Evolutionary conservation across 2,329 filamentous ascomycete species (phyloP).

Genomic region (Xylaria arbuscula): DNA sequence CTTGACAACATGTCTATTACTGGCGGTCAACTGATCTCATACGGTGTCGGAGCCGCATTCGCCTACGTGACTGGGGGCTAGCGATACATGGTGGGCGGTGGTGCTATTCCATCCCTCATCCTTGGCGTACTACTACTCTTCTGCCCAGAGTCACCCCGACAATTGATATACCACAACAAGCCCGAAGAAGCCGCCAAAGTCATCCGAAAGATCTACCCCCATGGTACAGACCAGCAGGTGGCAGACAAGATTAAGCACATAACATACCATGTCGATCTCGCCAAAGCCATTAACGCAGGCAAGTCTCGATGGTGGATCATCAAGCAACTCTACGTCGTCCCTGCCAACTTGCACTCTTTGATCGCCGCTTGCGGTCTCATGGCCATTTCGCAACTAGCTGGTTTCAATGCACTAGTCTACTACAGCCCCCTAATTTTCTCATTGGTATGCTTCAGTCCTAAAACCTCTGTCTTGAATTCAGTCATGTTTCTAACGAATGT

Average conservation of each 20-base stretch:
- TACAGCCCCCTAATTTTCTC: constrained; percentile 39
- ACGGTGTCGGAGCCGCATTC: constrained; percentile 56
- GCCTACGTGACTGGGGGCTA: constrained; percentile 57
- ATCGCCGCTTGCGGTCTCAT: constrained; percentile 59
- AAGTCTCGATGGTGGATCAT: constrained; percentile 53
- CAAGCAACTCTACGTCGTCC: constrained; percentile 56
- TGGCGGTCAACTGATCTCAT: constrained; percentile 55
- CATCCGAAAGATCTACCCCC: constrained; percentile 55
- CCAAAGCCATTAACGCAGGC: constrained; percentile 41
- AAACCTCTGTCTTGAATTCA: not conserved
- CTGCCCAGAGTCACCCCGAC: constrained; percentile 61
- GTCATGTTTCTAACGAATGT: not conserved
- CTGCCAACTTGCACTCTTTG: constrained; percentile 56
- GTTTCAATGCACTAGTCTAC: constrained; percentile 43
- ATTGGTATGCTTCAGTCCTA: constrained; percentile 40
- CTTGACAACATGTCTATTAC: constrained; percentile 61
- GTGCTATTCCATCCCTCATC: constrained; percentile 59
- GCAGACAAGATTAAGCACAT: constrained; percentile 58
- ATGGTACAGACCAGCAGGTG: constrained; percentile 56
- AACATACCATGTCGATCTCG: constrained; percentile 51
- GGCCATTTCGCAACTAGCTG: constrained; percentile 56
- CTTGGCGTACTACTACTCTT: constrained; percentile 57
- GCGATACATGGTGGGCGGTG: constrained; percentile 62
- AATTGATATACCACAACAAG: constrained; percentile 58
- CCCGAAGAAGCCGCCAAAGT: constrained; percentile 54